Percentiles rank a stretch among this genome's conserved stretches.
These are phyloP conservation scores for Adansonia digitata DNA, from an alignment of 345 rosid species.

Conservation along the genomic window DNA sequence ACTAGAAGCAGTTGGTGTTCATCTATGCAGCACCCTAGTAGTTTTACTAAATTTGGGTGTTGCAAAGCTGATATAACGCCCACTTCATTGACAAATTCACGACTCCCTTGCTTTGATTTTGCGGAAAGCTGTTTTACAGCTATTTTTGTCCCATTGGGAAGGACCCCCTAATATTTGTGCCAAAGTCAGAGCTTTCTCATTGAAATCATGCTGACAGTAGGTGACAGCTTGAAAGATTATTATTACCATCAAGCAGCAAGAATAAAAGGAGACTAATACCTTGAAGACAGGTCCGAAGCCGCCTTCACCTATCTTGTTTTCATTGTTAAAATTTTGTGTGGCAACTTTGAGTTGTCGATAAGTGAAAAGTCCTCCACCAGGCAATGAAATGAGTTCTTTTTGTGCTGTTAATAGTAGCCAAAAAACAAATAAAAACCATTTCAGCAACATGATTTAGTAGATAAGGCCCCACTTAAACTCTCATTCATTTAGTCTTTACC, in stretches of 20 bases:
- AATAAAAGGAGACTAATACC: conserved; percentile 15
- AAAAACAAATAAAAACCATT: background rate
- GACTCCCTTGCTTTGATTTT: conserved; percentile 44
- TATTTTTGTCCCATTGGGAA: conserved; percentile 47
- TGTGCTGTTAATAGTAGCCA: background rate
- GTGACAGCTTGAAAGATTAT: background rate
- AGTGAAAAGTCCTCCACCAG: conserved; percentile 6
- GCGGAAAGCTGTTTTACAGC: conserved; percentile 58
- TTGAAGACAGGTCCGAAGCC: conserved; percentile 27
- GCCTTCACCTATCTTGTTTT: conserved; percentile 11
- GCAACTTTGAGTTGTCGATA: conserved; percentile 5
- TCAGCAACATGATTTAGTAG: background rate
- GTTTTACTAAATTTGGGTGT: conserved; percentile 33
- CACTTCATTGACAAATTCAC: conserved; percentile 38
- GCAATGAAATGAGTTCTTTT: background rate
- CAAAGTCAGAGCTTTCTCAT: conserved; percentile 4
- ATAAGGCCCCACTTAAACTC: background rate
- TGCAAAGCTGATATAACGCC: conserved; percentile 33
- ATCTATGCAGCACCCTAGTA: conserved; percentile 31
- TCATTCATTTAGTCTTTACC: background rate
- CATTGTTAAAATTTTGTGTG: conserved; percentile 11
- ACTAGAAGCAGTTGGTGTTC: conserved; percentile 25
- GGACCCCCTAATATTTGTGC: conserved; percentile 36
- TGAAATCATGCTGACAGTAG: background rate
- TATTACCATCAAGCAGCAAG: background rate